Percentiles rank a stretch among this genome's conserved stretches.
Evolutionary conservation across 2,329 filamentous ascomycete genomes (phyloP).

Genomic region (Penicillium vulpinum): DNA sequence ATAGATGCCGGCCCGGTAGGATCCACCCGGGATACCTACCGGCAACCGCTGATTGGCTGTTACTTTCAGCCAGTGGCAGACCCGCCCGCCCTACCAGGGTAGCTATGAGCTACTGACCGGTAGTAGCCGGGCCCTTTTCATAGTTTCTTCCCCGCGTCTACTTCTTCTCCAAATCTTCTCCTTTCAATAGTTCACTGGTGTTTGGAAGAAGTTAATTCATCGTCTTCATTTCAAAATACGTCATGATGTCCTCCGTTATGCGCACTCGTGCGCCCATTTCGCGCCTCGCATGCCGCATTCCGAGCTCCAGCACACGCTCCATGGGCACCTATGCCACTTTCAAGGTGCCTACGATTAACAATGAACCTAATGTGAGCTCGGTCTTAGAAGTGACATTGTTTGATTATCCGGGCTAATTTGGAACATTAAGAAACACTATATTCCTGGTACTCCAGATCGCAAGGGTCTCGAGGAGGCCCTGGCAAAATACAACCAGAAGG

Average conservation of each 20-base stretch:
- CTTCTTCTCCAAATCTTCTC: slow-evolving; percentile 8
- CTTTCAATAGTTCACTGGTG: background rate
- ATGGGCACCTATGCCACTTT: slow-evolving; percentile 72
- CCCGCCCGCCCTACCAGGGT: background rate
- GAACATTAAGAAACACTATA: slow-evolving; percentile 73
- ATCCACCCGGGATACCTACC: slow-evolving; percentile 18
- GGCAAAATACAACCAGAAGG: slow-evolving; percentile 65
- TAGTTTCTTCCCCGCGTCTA: slow-evolving; percentile 29
- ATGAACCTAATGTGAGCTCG: slow-evolving; percentile 87
- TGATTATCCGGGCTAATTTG: slow-evolving; percentile 2
- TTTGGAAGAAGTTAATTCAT: background rate
- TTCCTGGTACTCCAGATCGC: slow-evolving; percentile 77
- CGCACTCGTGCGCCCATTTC: slow-evolving; percentile 29
- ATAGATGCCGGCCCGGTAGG: slow-evolving; percentile 11
- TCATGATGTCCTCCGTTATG: slow-evolving; percentile 33
- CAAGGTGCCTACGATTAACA: slow-evolving; percentile 80
- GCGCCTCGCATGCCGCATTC: slow-evolving; percentile 22
- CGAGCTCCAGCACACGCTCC: slow-evolving; percentile 25
- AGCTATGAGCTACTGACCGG: slow-evolving; percentile 13
- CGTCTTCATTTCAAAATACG: slow-evolving; percentile 5
- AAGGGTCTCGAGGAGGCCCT: slow-evolving; percentile 74
- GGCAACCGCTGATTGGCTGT: slow-evolving; percentile 10
- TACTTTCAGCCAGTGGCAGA: background rate
- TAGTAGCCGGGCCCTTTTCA: slow-evolving; percentile 24
- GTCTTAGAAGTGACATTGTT: background rate